Evolutionary conservation across 495 filamentous ascomycete species (phyloP), one percentile per base, ranked within the genome.

Genomic region (Hypoxylon lenormandii): DNA sequence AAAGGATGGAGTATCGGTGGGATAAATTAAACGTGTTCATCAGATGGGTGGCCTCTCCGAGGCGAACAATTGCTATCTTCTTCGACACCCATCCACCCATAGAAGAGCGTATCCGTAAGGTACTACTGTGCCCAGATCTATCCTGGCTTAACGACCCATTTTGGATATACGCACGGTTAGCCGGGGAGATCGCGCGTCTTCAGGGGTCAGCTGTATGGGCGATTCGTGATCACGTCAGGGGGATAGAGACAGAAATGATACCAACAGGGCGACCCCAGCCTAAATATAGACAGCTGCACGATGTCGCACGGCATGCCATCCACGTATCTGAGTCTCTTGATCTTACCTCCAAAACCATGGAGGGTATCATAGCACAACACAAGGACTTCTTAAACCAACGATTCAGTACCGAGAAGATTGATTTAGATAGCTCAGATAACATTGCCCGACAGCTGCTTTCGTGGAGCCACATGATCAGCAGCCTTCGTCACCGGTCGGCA

Each of bases 231-330:
- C 49, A 69, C 5, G 54, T 80, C 10, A 51, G 79, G 28, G 51
- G 15, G 0, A 56, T 64, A 66, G 75, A 77, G 46, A 72, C 50
- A 37, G 48, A 74, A 53, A 40, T 21, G 33, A 42, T 4, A 0
- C 62, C 54, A 22, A 21, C 10, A 19, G 49, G 70, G 3, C 54
- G 51, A 21, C 68, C 70, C 7, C 60, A 72, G 1, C 79, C 82
- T 4, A 71, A 81, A 50, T 84, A 82, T 43, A 62, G 72, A 33
- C 59, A 46, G 8, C 64, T 84, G 11, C 82, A 86, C 72, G 81
- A 85, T 40, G 76, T 81, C 53, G 76, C 78, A n/a, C 78, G 83
- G 11, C 83, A 85, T 56, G 77, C 76, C 5, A 80, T 81, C 22
- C 81, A 86, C 60, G 74, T 78, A 18, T 77, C 76, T 3, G 82